Evolutionary conservation across 1,284 basidiomycete genomes (phyloP).

Genomic region (Trametes sp.): DNA sequence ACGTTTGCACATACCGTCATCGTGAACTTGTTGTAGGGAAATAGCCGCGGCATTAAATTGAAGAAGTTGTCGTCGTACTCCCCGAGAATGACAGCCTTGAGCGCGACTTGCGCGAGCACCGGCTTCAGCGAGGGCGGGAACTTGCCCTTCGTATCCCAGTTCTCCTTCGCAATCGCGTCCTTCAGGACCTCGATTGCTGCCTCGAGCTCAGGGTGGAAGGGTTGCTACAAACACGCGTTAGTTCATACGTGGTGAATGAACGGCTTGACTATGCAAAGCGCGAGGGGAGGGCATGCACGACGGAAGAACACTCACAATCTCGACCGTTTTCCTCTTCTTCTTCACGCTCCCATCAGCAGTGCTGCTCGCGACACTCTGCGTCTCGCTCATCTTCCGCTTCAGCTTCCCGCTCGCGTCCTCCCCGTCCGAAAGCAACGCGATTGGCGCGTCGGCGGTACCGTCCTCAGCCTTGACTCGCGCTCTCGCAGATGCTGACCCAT

Average conservation of each 20-base stretch:
- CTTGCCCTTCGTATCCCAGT: slow-evolving; percentile 83
- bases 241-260: too few species aligned
- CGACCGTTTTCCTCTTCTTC: slow-evolving; percentile 71
- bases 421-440: slow-evolving; percentile 52
- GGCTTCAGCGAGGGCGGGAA: slow-evolving; percentile 88
- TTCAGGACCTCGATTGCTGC: slow-evolving; percentile 69
- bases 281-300: background rate
- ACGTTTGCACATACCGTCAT: slow-evolving; percentile 65
- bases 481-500: slow-evolving; percentile 17
- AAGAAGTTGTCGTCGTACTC: slow-evolving; percentile 95
- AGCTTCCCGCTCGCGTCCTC: slow-evolving; percentile 41
- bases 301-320: slow-evolving; percentile 54
- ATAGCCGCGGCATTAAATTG: slow-evolving; percentile 84
- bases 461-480: slow-evolving; percentile 39
- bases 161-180: slow-evolving; percentile 66
- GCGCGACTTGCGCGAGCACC: slow-evolving; percentile 72
- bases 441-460: slow-evolving; percentile 64
- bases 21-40: slow-evolving; percentile 93
- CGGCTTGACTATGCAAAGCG: too few species aligned
- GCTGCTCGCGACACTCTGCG: slow-evolving; percentile 19
- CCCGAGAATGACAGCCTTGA: slow-evolving; percentile 82
- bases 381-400: slow-evolving; percentile 42
- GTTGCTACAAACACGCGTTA: slow-evolving; percentile 46
- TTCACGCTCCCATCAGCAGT: slow-evolving; percentile 46
- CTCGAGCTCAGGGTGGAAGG: slow-evolving; percentile 76